Evolutionary conservation across 768 basidiomycete genomes (phyloP).

Genomic region (Myochromella boudieri): DNA sequence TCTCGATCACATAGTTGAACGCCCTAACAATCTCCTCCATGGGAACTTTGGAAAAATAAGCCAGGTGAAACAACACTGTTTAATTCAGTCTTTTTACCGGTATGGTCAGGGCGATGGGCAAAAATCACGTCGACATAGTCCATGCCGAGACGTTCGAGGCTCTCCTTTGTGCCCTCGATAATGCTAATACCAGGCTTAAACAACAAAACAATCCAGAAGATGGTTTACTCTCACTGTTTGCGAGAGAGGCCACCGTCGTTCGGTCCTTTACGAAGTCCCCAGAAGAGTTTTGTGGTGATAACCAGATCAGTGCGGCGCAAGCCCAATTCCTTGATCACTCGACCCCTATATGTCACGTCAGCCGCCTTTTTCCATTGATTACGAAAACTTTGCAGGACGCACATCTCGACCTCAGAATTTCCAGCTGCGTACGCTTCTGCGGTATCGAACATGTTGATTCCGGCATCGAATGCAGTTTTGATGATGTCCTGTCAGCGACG

Average conservation of each 20-base stretch:
- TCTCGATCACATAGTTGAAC: conserved; percentile 76
- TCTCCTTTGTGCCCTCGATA: conserved; percentile 71
- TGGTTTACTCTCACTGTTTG: conserved; percentile 50
- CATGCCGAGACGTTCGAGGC: conserved; percentile 64
- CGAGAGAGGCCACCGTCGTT: conserved; percentile 57
- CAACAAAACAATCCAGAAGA: no score
- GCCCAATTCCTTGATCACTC: conserved; percentile 72
- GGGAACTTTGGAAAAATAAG: conserved; percentile 35
- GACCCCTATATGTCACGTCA: conserved; percentile 41
- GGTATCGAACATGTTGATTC: conserved; percentile 76
- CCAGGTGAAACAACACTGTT: not conserved
- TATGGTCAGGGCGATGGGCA: conserved; percentile 66
- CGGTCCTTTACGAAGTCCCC: conserved; percentile 61
- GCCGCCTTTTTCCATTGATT: not conserved
- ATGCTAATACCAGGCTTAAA: no score
- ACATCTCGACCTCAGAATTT: conserved; percentile 76
- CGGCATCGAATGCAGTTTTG: conserved; percentile 72
- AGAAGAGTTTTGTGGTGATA: conserved; percentile 82
- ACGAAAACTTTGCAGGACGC: conserved; percentile 10
- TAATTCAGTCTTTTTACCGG: conserved; percentile 33
- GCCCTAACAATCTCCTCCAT: conserved; percentile 82
- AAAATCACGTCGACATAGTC: conserved; percentile 77
- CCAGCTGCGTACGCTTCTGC: conserved; percentile 67
- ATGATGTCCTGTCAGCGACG: conserved; percentile 80
- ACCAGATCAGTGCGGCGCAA: conserved; percentile 67